Conservation (phyloP, 129 eudicot genomes). For the Flaveria linearis region DNA sequence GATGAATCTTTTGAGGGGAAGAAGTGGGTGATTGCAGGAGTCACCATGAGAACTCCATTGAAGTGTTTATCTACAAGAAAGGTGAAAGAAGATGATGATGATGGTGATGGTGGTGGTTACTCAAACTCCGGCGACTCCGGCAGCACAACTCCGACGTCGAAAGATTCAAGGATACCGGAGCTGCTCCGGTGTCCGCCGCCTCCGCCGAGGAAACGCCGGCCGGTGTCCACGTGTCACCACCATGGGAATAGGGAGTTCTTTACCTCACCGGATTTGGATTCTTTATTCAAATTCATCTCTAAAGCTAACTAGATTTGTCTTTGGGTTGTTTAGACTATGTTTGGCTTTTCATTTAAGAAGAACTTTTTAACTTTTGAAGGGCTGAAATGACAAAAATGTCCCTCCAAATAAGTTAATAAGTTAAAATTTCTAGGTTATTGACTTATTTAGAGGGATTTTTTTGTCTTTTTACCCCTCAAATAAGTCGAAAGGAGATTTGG, state of each 20-base stretch:
- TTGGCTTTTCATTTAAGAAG: no score
- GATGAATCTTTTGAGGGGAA: constrained; percentile 40
- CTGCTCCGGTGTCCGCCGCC: constrained; percentile 62
- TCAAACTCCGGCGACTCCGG: constrained; percentile 38
- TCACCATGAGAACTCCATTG: constrained; percentile 40
- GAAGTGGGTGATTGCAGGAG: constrained; percentile 43
- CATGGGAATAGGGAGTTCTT: constrained; percentile 62
- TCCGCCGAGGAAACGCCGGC: constrained; percentile 76
- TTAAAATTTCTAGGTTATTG: no score
- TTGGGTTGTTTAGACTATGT: constrained; percentile 17
- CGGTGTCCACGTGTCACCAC: constrained; percentile 47
- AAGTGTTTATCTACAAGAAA: constrained; percentile 32
- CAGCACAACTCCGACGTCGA: constrained; percentile 65
- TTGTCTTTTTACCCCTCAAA: no score
- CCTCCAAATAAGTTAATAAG: no score
- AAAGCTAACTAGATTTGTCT: constrained; percentile 25
- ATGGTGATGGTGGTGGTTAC: neutral
- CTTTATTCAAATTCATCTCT: constrained; percentile 46
- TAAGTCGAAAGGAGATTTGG: no score
- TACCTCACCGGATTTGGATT: constrained; percentile 80
- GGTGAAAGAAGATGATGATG: constrained; percentile 16
- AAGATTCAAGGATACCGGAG: constrained; percentile 63
- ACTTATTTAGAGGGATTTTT: no score
- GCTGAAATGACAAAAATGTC: no score
- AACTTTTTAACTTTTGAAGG: no score